Evolutionary conservation across 176 grass and related monocot genomes (phyloP), one percentile per base, ranked within the genome.

Genomic region (Lolium multiflorum): DNA sequence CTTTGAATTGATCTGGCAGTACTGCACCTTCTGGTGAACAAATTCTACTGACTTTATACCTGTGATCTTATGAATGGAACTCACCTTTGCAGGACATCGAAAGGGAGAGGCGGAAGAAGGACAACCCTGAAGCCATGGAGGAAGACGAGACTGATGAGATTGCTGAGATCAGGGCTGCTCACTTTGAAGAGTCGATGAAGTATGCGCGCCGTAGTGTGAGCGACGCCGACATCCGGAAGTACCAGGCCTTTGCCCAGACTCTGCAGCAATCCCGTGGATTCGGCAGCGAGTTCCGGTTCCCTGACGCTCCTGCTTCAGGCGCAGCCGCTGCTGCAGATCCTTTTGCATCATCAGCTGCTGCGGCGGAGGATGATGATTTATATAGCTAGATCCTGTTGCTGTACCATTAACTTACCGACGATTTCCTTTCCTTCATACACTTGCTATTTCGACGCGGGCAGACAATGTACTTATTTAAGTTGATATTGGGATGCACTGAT

Each of bases 141-240:
- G 95, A 95, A 74, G 95, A 97, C 9, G 92, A 93, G 49, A 80
- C 64, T 1, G 95, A 97, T 7, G 95, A 95, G 11, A 43, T 97
- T 41, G 73, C 93, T 16, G 95, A 98, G 84, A 98, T 98, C 82
- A 95, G 79, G 81, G 93, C 76, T 9, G 89, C 63, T 4, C 95
- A 95, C 75, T 98, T 98, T 0, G 95, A 98, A 65, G 95, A 98
- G 62, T 91, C 93, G 0, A 98, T 98, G 95, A 98, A 93, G 89
- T 98, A 86, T 31, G 95, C 95, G 0, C 90, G 95, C 5, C 79
- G 95, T 28, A 97, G 95, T 56, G 95, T 97, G 9, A 94, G 92
- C 5, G 95, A 97, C 9, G 90, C 92, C 0, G 95, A 98, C 80
- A 98, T 98, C 37, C 74, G 92, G 18, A 98, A 98, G 78, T 98